Conservation (phyloP, 257 asterid genomes). For the Solanum arcanum region DNA sequence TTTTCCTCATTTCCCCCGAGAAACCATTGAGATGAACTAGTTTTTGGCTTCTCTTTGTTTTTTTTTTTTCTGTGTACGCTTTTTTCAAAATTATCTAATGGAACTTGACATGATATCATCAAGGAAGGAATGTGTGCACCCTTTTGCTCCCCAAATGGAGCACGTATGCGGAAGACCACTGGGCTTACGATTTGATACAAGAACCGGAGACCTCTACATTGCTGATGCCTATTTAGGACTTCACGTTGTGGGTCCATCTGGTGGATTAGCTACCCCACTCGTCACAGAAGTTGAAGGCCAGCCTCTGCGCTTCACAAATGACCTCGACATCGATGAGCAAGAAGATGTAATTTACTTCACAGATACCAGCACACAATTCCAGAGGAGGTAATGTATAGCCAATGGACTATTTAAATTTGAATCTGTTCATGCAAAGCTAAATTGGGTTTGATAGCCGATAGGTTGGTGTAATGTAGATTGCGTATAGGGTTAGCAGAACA, state of each 20-base stretch:
- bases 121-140: constrained; percentile 39
- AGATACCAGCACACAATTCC: constrained; percentile 44
- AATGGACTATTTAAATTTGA: background rate
- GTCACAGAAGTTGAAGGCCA: constrained; percentile 49
- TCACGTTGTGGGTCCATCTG: constrained; percentile 49
- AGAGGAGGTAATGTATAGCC: constrained; percentile 33
- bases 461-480: background rate
- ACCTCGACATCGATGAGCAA: constrained; percentile 58
- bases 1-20: background rate
- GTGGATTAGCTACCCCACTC: constrained; percentile 42
- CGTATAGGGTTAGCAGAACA: background rate
- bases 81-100: background rate
- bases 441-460: background rate
- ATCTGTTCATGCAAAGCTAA: background rate
- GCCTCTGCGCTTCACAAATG: constrained; percentile 49
- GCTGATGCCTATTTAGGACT: constrained; percentile 84
- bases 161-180: constrained; percentile 70
- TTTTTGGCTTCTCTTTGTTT: background rate
- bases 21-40: background rate
- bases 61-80: background rate
- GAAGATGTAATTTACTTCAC: constrained; percentile 51
- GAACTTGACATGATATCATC: background rate
- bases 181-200: constrained; percentile 45
- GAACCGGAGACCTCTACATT: constrained; percentile 52
- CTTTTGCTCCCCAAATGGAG: constrained; percentile 53